Base-by-base conservation (phyloP, 2,329 filamentous ascomycete genomes). In the Aspergillus sp. region DNA sequence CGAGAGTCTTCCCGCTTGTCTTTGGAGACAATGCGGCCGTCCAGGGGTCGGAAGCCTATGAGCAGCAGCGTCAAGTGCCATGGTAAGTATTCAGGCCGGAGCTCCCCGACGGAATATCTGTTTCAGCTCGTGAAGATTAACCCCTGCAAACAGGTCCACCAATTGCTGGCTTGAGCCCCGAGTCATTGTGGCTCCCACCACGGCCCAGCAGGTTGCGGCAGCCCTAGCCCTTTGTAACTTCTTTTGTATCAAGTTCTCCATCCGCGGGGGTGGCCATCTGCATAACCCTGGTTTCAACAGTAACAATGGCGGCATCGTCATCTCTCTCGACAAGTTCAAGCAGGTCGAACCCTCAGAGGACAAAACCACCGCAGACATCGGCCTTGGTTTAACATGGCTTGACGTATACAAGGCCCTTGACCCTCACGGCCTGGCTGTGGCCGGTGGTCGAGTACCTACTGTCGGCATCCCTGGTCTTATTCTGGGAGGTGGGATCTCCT, bases 261-360 rank as follows among this genome's bases (percentile, higher is more conserved):
- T 58, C 9, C 56, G 52, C 33, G 41, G 56, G 3, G 58, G 61
- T 3, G 62, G 62, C 9, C 62, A 63, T 33, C 35, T 62, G 6
- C 59, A 58, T 7, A 63, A 62, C 24, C 59, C 62, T 2, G 61
- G 62, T 3, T 63, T 58, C 43, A 57, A 43, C 9, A 63, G 61
- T 31, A 63, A 60, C 61, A 0, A 68, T 6, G 62, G 62, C 11
- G 82, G 81, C 0, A 72, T 82, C 0, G 67, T 82, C 4, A 78
- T 86, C 59, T 81, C 81, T 15, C 75, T 82, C 9, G 73, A 68
- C 5, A 62, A 65, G 6, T 69, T 84, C 11, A 75, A 76, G 52
- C 41, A 65, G 5, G 65, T 80, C 35, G 59, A 56, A 0, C 62
- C 77, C 7, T 68, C 66, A n/a, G 48, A 62, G 2, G 75, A 77